Conservation (phyloP, 495 filamentous ascomycete genomes). For the Talaromyces liani region DNA sequence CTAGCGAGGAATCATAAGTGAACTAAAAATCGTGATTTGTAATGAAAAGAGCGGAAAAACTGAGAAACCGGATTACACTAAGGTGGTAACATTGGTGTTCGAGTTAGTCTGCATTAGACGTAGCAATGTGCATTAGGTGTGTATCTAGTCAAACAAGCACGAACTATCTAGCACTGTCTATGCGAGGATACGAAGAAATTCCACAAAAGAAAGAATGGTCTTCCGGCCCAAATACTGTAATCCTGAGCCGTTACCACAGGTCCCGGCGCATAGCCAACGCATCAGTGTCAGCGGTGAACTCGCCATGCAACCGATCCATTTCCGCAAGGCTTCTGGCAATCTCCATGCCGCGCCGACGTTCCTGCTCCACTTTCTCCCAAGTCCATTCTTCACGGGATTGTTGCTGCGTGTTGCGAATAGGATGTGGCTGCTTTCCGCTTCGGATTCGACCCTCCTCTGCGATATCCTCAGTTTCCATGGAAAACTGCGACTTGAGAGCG, state of each 20-base stretch:
- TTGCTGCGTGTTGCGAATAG: not conserved
- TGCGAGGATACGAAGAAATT: not conserved
- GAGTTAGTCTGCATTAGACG: not conserved
- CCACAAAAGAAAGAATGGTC: not conserved
- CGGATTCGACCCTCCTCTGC: conserved; percentile 2
- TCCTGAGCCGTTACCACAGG: not conserved
- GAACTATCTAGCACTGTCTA: not conserved
- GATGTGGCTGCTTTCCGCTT: not conserved
- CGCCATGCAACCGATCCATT: conserved; percentile 8
- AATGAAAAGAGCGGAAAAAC: not conserved
- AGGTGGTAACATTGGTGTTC: not conserved
- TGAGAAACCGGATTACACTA: not conserved
- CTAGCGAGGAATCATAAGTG: not conserved
- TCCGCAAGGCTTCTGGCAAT: conserved; percentile 13
- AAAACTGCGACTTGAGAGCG: not conserved
- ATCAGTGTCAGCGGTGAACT: conserved; percentile 9
- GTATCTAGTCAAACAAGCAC: not conserved
- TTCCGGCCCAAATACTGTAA: not conserved
- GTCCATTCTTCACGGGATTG: conserved; percentile 20
- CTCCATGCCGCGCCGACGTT: conserved; percentile 34
- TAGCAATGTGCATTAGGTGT: not conserved
- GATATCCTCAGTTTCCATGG: not conserved
- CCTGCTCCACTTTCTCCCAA: conserved; percentile 33
- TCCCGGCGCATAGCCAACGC: conserved; percentile 6
- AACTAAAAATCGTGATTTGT: not conserved